Evolutionary conservation across 495 filamentous ascomycete species (phyloP).

Genomic region (Hypoxylon intermedium): DNA sequence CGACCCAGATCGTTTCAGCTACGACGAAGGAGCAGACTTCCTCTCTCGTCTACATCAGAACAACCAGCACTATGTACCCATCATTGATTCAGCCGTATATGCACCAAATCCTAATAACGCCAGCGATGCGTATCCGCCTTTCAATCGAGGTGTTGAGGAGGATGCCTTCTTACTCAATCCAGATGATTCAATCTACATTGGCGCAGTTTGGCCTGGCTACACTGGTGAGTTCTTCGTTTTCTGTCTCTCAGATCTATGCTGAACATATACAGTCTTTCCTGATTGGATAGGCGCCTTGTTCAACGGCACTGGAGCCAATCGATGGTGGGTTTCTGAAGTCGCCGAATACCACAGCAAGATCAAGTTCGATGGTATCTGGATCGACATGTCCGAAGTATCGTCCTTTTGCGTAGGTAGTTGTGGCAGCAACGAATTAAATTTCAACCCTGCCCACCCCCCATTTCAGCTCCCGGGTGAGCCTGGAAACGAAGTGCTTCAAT

Average conservation of each 20-base stretch:
- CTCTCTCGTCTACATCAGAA: constrained; percentile 68
- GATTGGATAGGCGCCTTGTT: constrained; percentile 66
- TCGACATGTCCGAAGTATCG: constrained; percentile 84
- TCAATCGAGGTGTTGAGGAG: constrained; percentile 68
- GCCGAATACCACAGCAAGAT: constrained; percentile 65
- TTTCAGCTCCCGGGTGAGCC: constrained; percentile 72
- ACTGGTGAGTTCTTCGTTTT: constrained; percentile 49
- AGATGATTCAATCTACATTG: constrained; percentile 75
- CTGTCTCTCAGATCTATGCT: constrained; percentile 56
- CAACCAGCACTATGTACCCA: constrained; percentile 79
- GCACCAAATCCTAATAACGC: constrained; percentile 75
- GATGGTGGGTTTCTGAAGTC: constrained; percentile 79
- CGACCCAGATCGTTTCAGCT: constrained; percentile 69
- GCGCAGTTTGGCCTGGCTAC: constrained; percentile 87
- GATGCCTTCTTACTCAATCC: constrained; percentile 72
- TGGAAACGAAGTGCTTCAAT: constrained; percentile 65
- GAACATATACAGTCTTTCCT: constrained; percentile 55
- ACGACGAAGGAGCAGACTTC: constrained; percentile 70
- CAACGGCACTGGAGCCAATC: constrained; percentile 60
- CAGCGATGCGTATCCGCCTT: constrained; percentile 73
- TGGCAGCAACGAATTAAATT: constrained; percentile 68
- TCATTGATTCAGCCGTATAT: constrained; percentile 85
- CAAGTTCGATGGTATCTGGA: constrained; percentile 86
- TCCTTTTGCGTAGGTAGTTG: constrained; percentile 86
- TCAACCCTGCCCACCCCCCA: constrained; percentile 74